A percentile compares a stretch with the other conserved stretches of the same genome.
phyloP scores from a whole-genome alignment of 208 protist genomes.

The Herpetomonas samuelpessoai region DNA sequence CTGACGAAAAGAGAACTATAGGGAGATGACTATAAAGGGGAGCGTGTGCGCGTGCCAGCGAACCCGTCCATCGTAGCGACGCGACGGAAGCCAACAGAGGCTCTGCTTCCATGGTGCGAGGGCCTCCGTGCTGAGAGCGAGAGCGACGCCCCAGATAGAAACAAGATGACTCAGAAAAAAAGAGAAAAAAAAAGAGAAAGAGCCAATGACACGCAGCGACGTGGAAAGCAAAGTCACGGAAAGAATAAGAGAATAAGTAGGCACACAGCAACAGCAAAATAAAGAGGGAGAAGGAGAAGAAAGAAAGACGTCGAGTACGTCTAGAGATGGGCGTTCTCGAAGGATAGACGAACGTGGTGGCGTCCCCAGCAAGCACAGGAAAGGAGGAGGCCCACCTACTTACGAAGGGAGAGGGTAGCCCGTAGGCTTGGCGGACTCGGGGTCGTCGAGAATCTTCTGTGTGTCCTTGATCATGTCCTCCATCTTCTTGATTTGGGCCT shows the following conservation, averaged over 20 bases:
- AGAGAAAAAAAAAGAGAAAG: constrained; percentile 5
- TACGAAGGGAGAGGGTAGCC: constrained; percentile 47
- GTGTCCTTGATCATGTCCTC: constrained; percentile 66
- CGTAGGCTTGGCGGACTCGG: constrained; percentile 49
- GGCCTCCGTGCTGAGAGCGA: no score
- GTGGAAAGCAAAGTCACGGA: not conserved
- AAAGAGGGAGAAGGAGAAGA: constrained; percentile 11
- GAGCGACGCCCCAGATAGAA: no score
- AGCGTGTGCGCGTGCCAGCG: no score
- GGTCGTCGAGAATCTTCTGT: constrained; percentile 51
- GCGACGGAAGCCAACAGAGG: not conserved
- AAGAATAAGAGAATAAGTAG: not conserved
- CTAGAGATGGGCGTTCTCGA: no score
- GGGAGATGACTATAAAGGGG: no score
- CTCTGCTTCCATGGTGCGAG: no score
- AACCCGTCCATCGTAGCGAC: no score
- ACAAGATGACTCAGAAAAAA: no score
- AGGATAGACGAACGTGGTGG: no score
- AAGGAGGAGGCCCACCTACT: not conserved
- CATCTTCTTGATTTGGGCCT: constrained; percentile 56
- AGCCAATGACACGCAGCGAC: not conserved
- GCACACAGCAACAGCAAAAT: not conserved
- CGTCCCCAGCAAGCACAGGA: no score
- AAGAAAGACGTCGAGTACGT: no score
- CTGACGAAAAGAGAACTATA: no score